phyloP scores from a whole-genome alignment of 1,139 yeast genomes.

The Candida sp. region DNA sequence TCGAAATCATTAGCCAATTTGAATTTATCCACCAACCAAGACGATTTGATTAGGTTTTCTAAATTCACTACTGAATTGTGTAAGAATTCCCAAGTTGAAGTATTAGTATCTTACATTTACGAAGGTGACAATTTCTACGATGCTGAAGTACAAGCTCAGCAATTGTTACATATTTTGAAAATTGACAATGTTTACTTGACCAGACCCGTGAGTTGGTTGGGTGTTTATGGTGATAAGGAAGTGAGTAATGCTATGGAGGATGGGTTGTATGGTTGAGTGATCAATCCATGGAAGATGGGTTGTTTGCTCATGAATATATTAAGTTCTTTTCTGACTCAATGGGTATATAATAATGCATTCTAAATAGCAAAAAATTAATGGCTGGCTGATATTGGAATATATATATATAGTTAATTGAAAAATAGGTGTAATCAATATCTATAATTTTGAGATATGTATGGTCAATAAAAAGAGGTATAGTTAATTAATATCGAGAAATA shows the following conservation, averaged over 20 bases:
- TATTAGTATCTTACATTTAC: constrained; percentile 57
- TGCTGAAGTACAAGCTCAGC: constrained; percentile 54
- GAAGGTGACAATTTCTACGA: constrained; percentile 89
- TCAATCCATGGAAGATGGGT: not conserved
- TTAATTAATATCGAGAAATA: no score
- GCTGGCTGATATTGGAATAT: no score
- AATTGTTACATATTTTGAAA: constrained; percentile 26
- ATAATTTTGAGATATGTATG: no score
- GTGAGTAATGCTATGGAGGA: constrained; percentile 70
- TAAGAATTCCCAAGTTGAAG: constrained; percentile 10
- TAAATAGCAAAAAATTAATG: no score
- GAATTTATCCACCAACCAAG: constrained; percentile 10
- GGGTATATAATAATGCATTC: no score
- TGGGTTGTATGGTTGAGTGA: constrained; percentile 62
- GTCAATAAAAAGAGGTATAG: no score
- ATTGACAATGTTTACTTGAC: constrained; percentile 27
- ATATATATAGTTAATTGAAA: no score
- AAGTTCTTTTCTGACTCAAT: no score
- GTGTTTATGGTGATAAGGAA: constrained; percentile 75
- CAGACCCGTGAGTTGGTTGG: constrained; percentile 77
- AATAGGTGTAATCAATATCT: no score
- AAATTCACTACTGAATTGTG: constrained; percentile 5
- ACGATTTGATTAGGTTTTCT: constrained; percentile 3
- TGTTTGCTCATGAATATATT: no score
- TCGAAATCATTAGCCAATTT: constrained; percentile 29